phyloP scores from a whole-genome alignment of 768 basidiomycete species.

The Xerocomellus intermedius region DNA sequence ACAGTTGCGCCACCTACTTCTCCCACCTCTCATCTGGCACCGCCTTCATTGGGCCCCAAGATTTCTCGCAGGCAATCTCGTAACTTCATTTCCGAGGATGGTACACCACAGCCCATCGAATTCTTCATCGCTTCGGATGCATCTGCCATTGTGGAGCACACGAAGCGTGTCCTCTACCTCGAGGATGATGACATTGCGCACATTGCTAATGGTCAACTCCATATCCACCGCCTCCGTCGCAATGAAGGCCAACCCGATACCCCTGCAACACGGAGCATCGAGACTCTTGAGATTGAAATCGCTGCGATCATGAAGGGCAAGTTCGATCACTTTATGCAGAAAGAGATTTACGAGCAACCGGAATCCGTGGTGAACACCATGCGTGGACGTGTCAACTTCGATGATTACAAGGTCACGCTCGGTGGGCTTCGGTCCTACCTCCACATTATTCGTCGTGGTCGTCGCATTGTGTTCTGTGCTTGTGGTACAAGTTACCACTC shows the following conservation, averaged over 20 bases:
- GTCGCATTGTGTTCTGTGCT: constrained; percentile 95
- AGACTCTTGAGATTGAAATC: constrained; percentile 96
- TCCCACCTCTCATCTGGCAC: constrained; percentile 63
- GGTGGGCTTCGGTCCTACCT: constrained; percentile 95
- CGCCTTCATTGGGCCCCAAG: constrained; percentile 61
- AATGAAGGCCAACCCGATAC: constrained; percentile 69
- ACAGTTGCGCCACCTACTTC: constrained; percentile 49
- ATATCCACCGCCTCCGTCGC: constrained; percentile 96
- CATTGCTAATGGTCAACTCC: constrained; percentile 93
- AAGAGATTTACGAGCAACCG: constrained; percentile 99
- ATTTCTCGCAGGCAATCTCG: constrained; percentile 93
- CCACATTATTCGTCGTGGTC: constrained; percentile 90
- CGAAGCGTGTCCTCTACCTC: constrained; percentile 96
- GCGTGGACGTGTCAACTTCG: constrained; percentile 99
- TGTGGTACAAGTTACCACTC: constrained; percentile 99
- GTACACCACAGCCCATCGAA: constrained; percentile 97
- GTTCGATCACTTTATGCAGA: constrained; percentile 99
- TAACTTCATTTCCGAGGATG: constrained; percentile 98
- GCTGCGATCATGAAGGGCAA: constrained; percentile 99
- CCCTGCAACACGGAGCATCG: constrained; percentile 79
- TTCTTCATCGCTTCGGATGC: constrained; percentile 99
- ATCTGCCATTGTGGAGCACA: constrained; percentile 95
- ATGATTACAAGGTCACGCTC: constrained; percentile 84
- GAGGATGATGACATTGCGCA: constrained; percentile 99
- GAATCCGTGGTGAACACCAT: constrained; percentile 99